These are phyloP conservation scores for Gardenia jasminoides DNA, from an alignment of 257 asterid genomes.

Conservation along the genomic window DNA sequence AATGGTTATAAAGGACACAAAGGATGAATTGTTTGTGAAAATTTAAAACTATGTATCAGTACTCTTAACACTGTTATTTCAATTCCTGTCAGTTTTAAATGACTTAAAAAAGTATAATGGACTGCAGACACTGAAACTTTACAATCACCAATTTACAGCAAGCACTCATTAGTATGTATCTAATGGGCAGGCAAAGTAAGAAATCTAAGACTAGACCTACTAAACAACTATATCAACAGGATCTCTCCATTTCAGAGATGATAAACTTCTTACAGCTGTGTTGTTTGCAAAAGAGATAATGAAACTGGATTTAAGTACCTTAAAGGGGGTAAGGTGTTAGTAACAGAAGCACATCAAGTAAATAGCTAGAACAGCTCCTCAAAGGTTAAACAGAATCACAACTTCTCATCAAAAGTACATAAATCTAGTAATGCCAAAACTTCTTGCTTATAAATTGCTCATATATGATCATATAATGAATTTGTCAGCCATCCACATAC, in stretches of 20 bases:
- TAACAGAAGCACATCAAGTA: not conserved
- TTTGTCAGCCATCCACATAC: constrained; percentile 19
- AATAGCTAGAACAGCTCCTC: not conserved
- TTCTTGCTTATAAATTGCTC: too few species aligned
- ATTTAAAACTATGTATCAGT: not conserved
- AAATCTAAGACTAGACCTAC: not conserved
- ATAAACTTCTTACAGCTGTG: too few species aligned
- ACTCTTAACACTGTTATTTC: not conserved
- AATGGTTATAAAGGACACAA: not conserved
- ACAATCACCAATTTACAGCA: not conserved
- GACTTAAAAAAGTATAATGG: not conserved
- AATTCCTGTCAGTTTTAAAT: not conserved
- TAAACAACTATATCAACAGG: not conserved
- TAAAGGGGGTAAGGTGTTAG: not conserved
- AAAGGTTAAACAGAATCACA: not conserved
- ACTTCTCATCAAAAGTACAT: not conserved
- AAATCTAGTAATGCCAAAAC: too few species aligned
- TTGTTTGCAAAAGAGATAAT: not conserved
- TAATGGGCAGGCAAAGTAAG: not conserved
- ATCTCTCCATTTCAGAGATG: not conserved
- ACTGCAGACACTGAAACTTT: not conserved
- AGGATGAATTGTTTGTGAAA: too few species aligned
- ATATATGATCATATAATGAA: too few species aligned
- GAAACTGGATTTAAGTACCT: too few species aligned
- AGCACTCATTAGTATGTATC: not conserved